Percentiles rank a stretch among this genome's conserved stretches.
These are phyloP conservation scores for Sporodiniella umbellata DNA, from an alignment of 371 early-diverging fungal species.

Conservation along the genomic window DNA sequence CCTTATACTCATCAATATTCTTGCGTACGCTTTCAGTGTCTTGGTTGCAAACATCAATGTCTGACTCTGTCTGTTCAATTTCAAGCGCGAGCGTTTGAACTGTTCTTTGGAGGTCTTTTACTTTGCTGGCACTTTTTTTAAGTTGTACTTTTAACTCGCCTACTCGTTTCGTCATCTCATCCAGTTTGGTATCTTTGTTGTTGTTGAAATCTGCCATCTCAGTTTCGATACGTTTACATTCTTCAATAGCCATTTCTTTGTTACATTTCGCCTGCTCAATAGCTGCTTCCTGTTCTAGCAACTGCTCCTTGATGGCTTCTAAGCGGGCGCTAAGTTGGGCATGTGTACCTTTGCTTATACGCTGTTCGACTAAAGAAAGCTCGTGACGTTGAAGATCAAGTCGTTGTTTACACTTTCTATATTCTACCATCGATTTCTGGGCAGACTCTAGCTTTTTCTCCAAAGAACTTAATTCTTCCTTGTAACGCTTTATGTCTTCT, in stretches of 20 bases:
- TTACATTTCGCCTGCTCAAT: slow-evolving; percentile 40
- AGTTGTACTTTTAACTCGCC: slow-evolving; percentile 53
- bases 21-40: slow-evolving; percentile 48
- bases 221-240: slow-evolving; percentile 62
- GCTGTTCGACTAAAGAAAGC: slow-evolving; percentile 64
- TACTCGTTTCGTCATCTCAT: slow-evolving; percentile 71
- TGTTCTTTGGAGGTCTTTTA: slow-evolving; percentile 69
- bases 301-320: slow-evolving; percentile 33
- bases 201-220: slow-evolving; percentile 89
- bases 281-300: slow-evolving; percentile 23
- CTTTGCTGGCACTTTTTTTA: slow-evolving; percentile 45
- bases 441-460: slow-evolving; percentile 40
- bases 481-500: slow-evolving; percentile 43
- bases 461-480: slow-evolving; percentile 41
- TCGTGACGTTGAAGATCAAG: slow-evolving; percentile 76
- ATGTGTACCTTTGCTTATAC: slow-evolving; percentile 68
- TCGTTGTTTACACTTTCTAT: slow-evolving; percentile 50
- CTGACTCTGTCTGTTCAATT: slow-evolving; percentile 66
- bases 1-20: slow-evolving; percentile 55
- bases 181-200: slow-evolving; percentile 80
- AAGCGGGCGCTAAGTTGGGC: slow-evolving; percentile 56
- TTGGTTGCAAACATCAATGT: slow-evolving; percentile 52
- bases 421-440: slow-evolving; percentile 42
- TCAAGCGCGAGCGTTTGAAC: slow-evolving; percentile 70
- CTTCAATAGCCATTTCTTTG: slow-evolving; percentile 38